Evolutionary conservation across 2,329 filamentous ascomycete species (phyloP).

Genomic region (Ophiosphaerella narmari): DNA sequence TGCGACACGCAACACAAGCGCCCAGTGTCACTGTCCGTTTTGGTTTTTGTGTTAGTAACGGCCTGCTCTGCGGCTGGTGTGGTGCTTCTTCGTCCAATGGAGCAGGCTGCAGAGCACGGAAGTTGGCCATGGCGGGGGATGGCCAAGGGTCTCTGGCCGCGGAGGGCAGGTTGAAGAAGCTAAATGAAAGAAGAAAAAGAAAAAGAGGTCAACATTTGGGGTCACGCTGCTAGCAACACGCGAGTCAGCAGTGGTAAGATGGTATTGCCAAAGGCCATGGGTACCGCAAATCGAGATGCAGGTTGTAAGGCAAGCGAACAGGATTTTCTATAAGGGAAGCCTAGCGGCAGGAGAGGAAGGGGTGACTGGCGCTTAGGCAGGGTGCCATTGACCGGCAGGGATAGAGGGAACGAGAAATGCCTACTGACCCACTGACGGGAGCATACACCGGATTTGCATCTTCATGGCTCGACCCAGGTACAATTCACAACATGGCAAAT

Average conservation of each 20-base stretch:
- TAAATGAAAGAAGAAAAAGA: constrained; percentile 1
- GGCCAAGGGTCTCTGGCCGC: neutral
- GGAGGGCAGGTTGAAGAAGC: constrained; percentile 1
- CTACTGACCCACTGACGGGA: too few relatives aligned
- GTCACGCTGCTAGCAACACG: neutral
- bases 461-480: neutral
- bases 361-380: constrained; percentile 5
- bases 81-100: constrained; percentile 35
- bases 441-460: neutral
- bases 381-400: too few relatives aligned
- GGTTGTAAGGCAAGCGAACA: constrained; percentile 2
- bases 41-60: constrained; percentile 32
- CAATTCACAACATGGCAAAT: neutral
- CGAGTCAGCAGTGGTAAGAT: constrained; percentile 15
- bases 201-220: neutral
- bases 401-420: too few relatives aligned
- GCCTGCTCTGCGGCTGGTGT: constrained; percentile 25
- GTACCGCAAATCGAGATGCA: neutral
- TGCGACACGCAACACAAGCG: constrained; percentile 40
- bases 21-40: constrained; percentile 43
- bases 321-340: constrained; percentile 33
- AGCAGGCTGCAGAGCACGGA: constrained; percentile 39
- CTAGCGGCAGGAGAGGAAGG: constrained; percentile 10
- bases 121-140: constrained; percentile 29
- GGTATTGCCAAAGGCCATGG: constrained; percentile 1